Evolutionary conservation across 192 early-diverging fungal genomes (phyloP).

Genomic region (Entomortierella chlamydospora): DNA sequence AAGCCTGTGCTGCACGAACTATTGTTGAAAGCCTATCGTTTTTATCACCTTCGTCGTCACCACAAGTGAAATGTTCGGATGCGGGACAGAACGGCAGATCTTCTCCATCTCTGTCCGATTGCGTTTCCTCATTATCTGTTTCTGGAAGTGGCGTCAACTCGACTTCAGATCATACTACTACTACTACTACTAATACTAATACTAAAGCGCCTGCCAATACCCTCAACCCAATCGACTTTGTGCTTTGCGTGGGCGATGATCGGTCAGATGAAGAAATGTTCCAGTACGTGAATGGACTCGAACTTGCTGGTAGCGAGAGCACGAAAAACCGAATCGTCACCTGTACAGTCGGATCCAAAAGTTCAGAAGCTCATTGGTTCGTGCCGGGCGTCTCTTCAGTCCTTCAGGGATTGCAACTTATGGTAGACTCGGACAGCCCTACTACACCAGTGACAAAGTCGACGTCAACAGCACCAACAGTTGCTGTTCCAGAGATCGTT

Average conservation of each 20-base stretch:
- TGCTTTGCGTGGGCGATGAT: conserved; percentile 82
- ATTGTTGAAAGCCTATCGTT: conserved; percentile 64
- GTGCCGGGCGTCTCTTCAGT: conserved; percentile 58
- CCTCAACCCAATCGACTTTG: conserved; percentile 63
- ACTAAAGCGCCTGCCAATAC: background rate
- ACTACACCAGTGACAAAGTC: background rate
- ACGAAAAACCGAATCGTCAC: conserved; percentile 52
- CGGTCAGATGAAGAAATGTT: conserved; percentile 88
- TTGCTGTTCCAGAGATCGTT: too few relatives aligned
- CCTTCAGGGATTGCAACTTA: conserved; percentile 31
- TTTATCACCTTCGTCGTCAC: background rate
- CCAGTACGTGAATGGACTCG: conserved; percentile 66
- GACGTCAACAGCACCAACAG: background rate
- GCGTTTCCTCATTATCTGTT: background rate
- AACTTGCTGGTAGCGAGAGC: conserved; percentile 11
- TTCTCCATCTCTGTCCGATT: background rate
- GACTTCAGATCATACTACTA: too few relatives aligned
- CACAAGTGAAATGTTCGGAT: background rate
- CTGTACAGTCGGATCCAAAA: conserved; percentile 66
- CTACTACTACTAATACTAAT: too few relatives aligned
- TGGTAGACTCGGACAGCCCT: conserved; percentile 1
- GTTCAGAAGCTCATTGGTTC: conserved; percentile 67
- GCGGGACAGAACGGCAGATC: background rate
- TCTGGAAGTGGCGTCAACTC: background rate
- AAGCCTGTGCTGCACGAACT: conserved; percentile 69